These are phyloP conservation scores for Moesziomyces sp. DNA, from an alignment of 1,284 basidiomycete species.

Conservation along the genomic window DNA sequence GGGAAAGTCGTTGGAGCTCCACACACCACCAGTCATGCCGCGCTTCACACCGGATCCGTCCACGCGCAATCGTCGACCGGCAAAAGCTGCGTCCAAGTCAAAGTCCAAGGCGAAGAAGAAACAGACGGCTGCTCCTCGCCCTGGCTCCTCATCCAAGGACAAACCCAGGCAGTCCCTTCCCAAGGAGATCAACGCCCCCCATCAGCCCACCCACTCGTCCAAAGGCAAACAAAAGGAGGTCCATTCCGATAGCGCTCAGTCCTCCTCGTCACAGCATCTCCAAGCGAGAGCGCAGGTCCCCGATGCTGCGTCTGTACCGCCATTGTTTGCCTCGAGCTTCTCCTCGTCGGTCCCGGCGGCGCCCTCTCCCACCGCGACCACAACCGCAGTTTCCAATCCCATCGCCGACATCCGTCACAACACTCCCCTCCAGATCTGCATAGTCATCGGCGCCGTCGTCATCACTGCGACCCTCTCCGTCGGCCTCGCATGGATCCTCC, in stretches of 20 bases:
- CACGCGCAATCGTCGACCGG: too few species aligned
- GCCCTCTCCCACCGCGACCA: slow-evolving; percentile 12
- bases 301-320: slow-evolving; percentile 9
- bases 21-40: background rate
- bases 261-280: too few species aligned
- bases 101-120: too few species aligned
- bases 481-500: slow-evolving; percentile 45
- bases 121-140: too few species aligned
- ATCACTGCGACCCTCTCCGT: slow-evolving; percentile 36
- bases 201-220: background rate
- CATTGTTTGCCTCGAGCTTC: slow-evolving; percentile 5
- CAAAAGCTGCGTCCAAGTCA: too few species aligned
- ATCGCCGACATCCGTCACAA: slow-evolving; percentile 37
- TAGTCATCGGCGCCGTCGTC: slow-evolving; percentile 48
- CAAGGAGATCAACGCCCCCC: background rate
- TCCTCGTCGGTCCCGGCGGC: background rate
- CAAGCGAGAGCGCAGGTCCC: background rate
- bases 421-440: slow-evolving; percentile 39
- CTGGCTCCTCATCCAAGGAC: too few species aligned
- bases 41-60: background rate
- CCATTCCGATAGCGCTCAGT: background rate
- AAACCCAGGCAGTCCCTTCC: too few species aligned
- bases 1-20: slow-evolving; percentile 25
- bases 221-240: slow-evolving; percentile 22
- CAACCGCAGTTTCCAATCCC: slow-evolving; percentile 12